phyloP scores from a whole-genome alignment of 306 rosid species.

The Ormosia semicastrata region DNA sequence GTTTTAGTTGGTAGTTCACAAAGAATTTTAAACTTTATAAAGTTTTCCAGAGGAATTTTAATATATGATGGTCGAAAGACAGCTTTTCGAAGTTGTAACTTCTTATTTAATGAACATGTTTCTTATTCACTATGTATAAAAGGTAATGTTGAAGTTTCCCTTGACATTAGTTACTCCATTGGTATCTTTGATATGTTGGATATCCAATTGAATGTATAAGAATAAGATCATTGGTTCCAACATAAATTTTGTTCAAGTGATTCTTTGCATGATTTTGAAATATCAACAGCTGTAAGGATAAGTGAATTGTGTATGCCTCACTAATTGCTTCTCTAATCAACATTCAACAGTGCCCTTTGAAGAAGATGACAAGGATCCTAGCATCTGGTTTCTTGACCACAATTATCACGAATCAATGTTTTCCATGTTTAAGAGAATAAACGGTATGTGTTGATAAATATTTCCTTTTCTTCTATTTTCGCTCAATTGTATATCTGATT shows the following conservation, averaged over 20 bases:
- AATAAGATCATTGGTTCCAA: neutral
- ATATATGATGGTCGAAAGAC: neutral
- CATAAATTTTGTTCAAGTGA: neutral
- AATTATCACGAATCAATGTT: slow-evolving; percentile 88
- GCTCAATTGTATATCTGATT: neutral
- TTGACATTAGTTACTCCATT: neutral
- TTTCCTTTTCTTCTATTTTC: neutral
- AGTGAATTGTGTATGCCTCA: neutral
- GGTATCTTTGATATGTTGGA: neutral
- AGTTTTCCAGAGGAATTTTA: neutral
- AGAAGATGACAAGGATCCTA: slow-evolving; percentile 89
- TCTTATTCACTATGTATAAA: neutral
- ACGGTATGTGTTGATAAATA: slow-evolving; percentile 48
- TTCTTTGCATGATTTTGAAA: neutral
- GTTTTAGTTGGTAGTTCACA: neutral
- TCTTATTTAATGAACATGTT: neutral
- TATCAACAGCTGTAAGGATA: neutral
- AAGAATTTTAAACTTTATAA: neutral
- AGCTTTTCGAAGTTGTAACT: neutral
- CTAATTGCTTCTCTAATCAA: slow-evolving; percentile 22
- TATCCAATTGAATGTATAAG: slow-evolving; percentile 8
- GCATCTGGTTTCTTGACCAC: slow-evolving; percentile 96
- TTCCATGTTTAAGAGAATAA: slow-evolving; percentile 96
- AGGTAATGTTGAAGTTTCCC: neutral
- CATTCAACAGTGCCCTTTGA: slow-evolving; percentile 82